Evolutionary conservation across 2,329 filamentous ascomycete species (phyloP).

Genomic region (Pseudocercospora cruenta): DNA sequence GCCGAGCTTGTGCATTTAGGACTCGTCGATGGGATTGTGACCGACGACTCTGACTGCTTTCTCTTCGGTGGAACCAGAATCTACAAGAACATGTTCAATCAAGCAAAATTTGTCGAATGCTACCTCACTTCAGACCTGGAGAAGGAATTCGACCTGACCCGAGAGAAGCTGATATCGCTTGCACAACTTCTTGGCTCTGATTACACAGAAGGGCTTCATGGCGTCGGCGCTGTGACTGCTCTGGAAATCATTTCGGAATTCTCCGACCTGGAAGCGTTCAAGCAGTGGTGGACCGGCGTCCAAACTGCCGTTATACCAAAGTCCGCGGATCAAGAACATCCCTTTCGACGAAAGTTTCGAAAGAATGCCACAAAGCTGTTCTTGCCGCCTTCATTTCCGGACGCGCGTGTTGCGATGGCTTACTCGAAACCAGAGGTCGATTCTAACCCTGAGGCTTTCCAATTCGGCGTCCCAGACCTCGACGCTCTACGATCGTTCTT

Average conservation of each 20-base stretch:
- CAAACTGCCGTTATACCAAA: conserved; percentile 69
- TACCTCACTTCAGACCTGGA: conserved; percentile 84
- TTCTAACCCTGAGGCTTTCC: conserved; percentile 73
- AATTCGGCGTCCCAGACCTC: conserved; percentile 94
- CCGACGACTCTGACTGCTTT: conserved; percentile 95
- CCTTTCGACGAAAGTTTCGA: conserved; percentile 85
- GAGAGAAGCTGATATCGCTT: conserved; percentile 84
- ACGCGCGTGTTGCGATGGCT: conserved; percentile 74
- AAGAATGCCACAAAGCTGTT: conserved; percentile 85
- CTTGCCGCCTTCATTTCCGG: conserved; percentile 78
- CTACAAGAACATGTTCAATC: conserved; percentile 99
- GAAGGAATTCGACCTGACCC: conserved; percentile 82
- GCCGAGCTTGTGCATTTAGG: conserved; percentile 84
- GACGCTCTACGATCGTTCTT: conserved; percentile 81
- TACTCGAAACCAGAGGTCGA: conserved; percentile 90
- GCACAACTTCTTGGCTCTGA: conserved; percentile 91
- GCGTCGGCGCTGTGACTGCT: conserved; percentile 91
- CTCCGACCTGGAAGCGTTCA: conserved; percentile 72
- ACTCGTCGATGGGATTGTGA: conserved; percentile 95
- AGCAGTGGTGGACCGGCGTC: conserved; percentile 82
- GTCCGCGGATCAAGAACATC: conserved; percentile 56
- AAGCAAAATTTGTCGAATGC: conserved; percentile 96
- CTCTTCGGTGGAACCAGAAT: conserved; percentile 94
- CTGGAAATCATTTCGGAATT: conserved; percentile 95
- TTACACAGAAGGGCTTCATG: conserved; percentile 89